Evolutionary conservation across 1,284 basidiomycete genomes (phyloP).

Genomic region (Abortiporus biennis): DNA sequence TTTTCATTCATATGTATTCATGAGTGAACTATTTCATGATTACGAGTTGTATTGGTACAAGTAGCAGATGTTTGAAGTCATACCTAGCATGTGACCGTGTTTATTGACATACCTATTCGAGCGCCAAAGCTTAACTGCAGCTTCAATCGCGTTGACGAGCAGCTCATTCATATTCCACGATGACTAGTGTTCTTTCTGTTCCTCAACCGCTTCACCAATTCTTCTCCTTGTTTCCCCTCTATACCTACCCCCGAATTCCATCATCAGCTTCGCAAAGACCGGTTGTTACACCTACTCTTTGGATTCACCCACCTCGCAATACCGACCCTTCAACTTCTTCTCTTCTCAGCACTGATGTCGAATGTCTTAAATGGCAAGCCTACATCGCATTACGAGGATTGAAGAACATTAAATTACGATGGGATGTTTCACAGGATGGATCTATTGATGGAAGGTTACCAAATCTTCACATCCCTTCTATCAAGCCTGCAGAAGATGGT

Average conservation of each 20-base stretch:
- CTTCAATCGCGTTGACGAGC: too few relatives aligned
- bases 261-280: conserved; percentile 38
- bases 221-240: conserved; percentile 51
- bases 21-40: too few relatives aligned
- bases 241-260: conserved; percentile 42
- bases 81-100: too few relatives aligned
- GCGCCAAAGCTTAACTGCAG: too few relatives aligned
- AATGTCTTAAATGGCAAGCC: conserved; percentile 82
- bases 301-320: conserved; percentile 49
- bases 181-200: conserved; percentile 15
- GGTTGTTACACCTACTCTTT: conserved; percentile 47
- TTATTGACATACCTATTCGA: too few relatives aligned
- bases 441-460: conserved; percentile 62
- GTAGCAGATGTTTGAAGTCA: too few relatives aligned
- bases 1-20: too few relatives aligned
- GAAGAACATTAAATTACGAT: conserved; percentile 45
- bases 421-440: conserved; percentile 62
- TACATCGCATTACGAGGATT: conserved; percentile 69
- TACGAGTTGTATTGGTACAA: too few relatives aligned
- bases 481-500: conserved; percentile 15
- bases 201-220: conserved; percentile 37
- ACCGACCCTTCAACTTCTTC: conserved; percentile 17
- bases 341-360: conserved; percentile 65
- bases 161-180: too few relatives aligned
- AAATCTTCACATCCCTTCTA: conserved; percentile 43